A percentile compares a stretch with the other conserved stretches of the same genome.
phyloP scores from a whole-genome alignment of 2,329 filamentous ascomycete genomes.

The Microdochium nivale region DNA sequence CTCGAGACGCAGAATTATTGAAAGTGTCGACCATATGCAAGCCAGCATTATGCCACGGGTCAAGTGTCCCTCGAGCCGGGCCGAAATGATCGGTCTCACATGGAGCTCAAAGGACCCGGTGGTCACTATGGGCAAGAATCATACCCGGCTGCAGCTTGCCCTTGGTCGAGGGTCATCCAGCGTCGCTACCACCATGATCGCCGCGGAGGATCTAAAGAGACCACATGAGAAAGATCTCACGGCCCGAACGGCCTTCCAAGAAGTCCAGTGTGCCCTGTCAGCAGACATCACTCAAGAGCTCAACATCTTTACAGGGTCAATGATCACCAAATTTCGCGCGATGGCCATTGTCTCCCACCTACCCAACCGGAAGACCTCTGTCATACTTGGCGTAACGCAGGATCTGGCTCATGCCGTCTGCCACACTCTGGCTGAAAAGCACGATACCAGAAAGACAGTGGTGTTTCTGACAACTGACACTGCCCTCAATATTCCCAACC shows the following conservation, averaged over 20 bases:
- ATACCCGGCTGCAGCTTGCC: neutral
- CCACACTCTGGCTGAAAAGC: neutral
- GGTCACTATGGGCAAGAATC: neutral
- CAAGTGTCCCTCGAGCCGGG: neutral
- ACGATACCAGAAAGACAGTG: neutral
- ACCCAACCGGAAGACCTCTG: neutral
- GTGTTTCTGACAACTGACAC: neutral
- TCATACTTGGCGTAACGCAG: neutral
- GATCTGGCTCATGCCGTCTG: neutral
- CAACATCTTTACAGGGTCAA: neutral
- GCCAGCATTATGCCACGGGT: neutral
- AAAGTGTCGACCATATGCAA: no score
- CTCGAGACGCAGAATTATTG: neutral
- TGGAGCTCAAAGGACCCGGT: neutral
- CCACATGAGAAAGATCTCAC: no score
- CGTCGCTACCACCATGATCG: neutral
- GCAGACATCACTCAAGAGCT: neutral
- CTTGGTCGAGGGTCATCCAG: neutral
- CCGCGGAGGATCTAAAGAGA: neutral
- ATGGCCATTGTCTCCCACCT: neutral
- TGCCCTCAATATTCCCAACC: neutral
- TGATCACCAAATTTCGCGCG: neutral
- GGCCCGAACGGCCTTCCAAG: neutral
- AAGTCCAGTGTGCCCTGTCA: neutral
- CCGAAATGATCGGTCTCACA: neutral